Evolutionary conservation across 306 rosid genomes (phyloP), one percentile per base, ranked within the genome.

Genomic region (Prunus kanzakura): DNA sequence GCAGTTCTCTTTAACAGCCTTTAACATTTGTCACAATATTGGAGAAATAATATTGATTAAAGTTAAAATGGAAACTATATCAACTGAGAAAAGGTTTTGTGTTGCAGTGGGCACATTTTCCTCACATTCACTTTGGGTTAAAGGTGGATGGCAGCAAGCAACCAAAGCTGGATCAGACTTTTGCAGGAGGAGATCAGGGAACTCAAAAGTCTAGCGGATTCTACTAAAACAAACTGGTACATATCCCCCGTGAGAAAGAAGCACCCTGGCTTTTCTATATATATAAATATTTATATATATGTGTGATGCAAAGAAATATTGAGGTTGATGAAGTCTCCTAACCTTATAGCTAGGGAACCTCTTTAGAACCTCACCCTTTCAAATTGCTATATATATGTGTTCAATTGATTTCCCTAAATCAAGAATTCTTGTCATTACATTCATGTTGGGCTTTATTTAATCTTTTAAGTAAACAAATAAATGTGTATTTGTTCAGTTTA

Each of bases 61-160:
- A 67, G 29, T 56, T 11, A 46, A 25, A 67, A 16, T 49, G 13
- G 13, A 69, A 49, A 27, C 41, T 30, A 51, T 30, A 51, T 51
- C n/a, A 50, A 69, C 35, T 50, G 75, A 52, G 15, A 32, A 54
- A 71, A 54, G 5, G 46, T 56, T 35, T 72, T 25, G 11, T 57
- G 66, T 22, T 81, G 88, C 93, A 95, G 99, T 95, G 99, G 99
- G 99, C 99, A 82, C 99, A 95, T 92, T 90, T 92, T 80, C 99
- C 99, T 77, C 97, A 89, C 88, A 90, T 95, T 79, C 93, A 89
- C 87, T 95, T 89, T 87, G 97, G 95, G 25, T 86, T 89, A 81
- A 95, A 95, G 89, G 83, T 89, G 81, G 98, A 95, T 80, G 93
- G 90, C 55, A 89, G 83, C 84, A 95, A 84, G 74, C 81, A 82